Base-by-base conservation (phyloP, 108 stramenopile genomes). In the Phaeodactylum tricornutum region DNA sequence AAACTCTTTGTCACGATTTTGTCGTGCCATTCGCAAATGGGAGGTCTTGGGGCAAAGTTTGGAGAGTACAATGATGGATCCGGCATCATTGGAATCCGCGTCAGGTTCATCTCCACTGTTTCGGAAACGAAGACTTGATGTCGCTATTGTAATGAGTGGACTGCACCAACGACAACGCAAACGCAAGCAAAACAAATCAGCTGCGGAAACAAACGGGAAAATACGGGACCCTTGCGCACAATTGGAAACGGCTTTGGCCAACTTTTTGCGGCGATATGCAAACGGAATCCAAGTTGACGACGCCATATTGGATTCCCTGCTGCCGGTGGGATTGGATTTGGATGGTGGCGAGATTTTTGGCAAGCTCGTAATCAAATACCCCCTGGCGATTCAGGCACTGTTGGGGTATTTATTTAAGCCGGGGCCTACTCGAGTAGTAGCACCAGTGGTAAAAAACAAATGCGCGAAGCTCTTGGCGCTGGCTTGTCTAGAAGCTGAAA, bases 121-220 rank as follows among this genome's bases (percentile, higher is more conserved):
- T 59, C 71, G 77, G 15, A 91, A 91, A 42, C 74, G 88, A 14
- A 67, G 81, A 35, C 59, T 83, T 4, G 88, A 91, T 59, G 66
- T 86, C 20, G 74, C 84, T 7, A 56, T 85, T 4, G 79, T 75
- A 14, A 74, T 76, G 37, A 79, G 81, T 55, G 84, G 84, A 17
- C 66, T 84, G 11, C 48, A 74, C 37, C 88, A 90, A 45, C 62
- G 77, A 1, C 73, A 86, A 50, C 59, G 84, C 16, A 64, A 72
- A 19, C 68, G 75, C 25, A 29, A 71, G 29, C 37, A 66, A 30
- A 74, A 59, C 14, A 41, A 50, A 30, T 32, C 48, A 7, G 55
- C 55, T 24, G 47, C 16, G 33, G 33, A 14, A 26, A 29, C 0
- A 47, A 50, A 14, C 16, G 17, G 8, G 49, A 14, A 15, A 4